A percentile compares a stretch with the other conserved stretches of the same genome.
These are phyloP conservation scores for Trichoderma pleuroti DNA, from an alignment of 2,329 filamentous ascomycete genomes.

Conservation along the genomic window DNA sequence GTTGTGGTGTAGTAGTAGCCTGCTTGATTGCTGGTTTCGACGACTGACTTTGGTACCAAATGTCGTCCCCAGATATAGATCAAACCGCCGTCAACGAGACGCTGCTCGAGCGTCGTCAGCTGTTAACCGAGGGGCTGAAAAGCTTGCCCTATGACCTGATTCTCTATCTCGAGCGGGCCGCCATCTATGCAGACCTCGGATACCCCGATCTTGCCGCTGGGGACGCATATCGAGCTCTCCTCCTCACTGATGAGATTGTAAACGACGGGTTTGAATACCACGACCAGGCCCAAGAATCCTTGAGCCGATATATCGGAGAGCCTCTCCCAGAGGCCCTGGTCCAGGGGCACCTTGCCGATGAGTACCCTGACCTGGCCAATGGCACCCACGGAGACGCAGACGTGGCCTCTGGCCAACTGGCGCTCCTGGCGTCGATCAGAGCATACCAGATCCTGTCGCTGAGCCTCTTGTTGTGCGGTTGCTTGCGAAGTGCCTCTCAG, in stretches of 20 bases:
- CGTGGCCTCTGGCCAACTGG: slow-evolving; percentile 40
- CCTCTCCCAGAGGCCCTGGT: slow-evolving; percentile 45
- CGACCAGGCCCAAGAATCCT: slow-evolving; percentile 57
- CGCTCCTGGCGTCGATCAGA: slow-evolving; percentile 49
- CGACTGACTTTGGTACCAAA: slow-evolving; percentile 18
- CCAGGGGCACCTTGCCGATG: slow-evolving; percentile 40
- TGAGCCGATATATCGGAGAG: slow-evolving; percentile 36
- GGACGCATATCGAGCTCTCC: slow-evolving; percentile 86
- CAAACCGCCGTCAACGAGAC: slow-evolving; percentile 38
- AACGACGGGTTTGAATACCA: slow-evolving; percentile 83
- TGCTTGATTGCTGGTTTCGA: background rate
- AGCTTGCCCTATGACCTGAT: slow-evolving; percentile 58
- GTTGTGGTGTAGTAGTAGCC: background rate
- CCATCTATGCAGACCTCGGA: slow-evolving; percentile 67
- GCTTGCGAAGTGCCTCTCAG: slow-evolving; percentile 62
- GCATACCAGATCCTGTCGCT: slow-evolving; percentile 58
- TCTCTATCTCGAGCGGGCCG: slow-evolving; percentile 65
- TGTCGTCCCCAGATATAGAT: slow-evolving; percentile 32
- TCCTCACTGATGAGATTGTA: slow-evolving; percentile 75
- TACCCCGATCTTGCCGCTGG: slow-evolving; percentile 89
- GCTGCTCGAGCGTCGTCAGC: slow-evolving; percentile 52
- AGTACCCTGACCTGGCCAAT: slow-evolving; percentile 32
- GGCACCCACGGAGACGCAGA: slow-evolving; percentile 35
- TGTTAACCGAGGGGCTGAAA: slow-evolving; percentile 53
- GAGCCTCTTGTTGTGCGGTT: slow-evolving; percentile 61